Conservation (phyloP, 2,329 filamentous ascomycete genomes). For the Cadophora sp. region DNA sequence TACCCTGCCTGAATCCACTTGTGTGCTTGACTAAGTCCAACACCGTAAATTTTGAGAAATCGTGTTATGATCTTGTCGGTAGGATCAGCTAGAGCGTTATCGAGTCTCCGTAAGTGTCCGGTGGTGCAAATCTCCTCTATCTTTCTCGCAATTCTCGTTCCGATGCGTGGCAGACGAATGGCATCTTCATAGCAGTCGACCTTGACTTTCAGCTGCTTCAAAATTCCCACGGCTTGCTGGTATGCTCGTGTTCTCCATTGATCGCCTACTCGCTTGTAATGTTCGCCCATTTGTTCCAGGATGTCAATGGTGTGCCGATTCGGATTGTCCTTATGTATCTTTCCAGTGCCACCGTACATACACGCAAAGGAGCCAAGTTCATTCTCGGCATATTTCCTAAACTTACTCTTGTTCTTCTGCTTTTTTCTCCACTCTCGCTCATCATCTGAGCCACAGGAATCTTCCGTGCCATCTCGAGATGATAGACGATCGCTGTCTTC, state of each 20-base stretch:
- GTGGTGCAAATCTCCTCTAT: slow-evolving; percentile 89
- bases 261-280: slow-evolving; percentile 79
- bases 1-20: slow-evolving; percentile 80
- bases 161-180: slow-evolving; percentile 69
- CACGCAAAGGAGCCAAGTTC: slow-evolving; percentile 60
- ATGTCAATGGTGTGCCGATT: slow-evolving; percentile 80
- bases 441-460: slow-evolving; percentile 44
- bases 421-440: slow-evolving; percentile 26
- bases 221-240: slow-evolving; percentile 75
- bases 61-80: slow-evolving; percentile 68
- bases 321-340: slow-evolving; percentile 59
- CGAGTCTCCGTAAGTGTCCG: slow-evolving; percentile 72
- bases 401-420: slow-evolving; percentile 26
- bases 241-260: slow-evolving; percentile 80
- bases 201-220: slow-evolving; percentile 69
- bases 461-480: slow-evolving; percentile 30
- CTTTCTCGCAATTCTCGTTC: slow-evolving; percentile 76
- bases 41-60: slow-evolving; percentile 83
- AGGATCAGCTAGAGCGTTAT: slow-evolving; percentile 72
- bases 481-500: slow-evolving; percentile 47
- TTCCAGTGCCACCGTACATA: slow-evolving; percentile 56
- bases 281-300: slow-evolving; percentile 77
- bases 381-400: slow-evolving; percentile 21
- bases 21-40: slow-evolving; percentile 71
- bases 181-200: slow-evolving; percentile 76